phyloP scores from a whole-genome alignment of 2,329 filamentous ascomycete genomes.

The Hypocrella siamensis region DNA sequence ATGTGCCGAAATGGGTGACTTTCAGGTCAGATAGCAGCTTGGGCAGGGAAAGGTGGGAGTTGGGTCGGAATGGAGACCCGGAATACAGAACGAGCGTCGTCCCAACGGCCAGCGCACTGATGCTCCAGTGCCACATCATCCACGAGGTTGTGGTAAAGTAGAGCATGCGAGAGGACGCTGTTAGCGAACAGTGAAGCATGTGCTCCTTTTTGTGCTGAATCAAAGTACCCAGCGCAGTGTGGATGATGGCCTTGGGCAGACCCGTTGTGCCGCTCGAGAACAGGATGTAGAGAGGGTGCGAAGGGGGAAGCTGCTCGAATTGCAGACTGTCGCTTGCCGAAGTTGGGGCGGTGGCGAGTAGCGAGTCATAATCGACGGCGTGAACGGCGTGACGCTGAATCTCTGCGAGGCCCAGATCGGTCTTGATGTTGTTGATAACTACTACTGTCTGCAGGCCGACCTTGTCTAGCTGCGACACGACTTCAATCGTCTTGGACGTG shows the following conservation, averaged over 20 bases:
- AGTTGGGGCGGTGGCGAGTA: slow-evolving; percentile 23
- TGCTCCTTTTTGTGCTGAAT: slow-evolving; percentile 98
- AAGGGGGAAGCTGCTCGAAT: slow-evolving; percentile 68
- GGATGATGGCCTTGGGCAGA: slow-evolving; percentile 83
- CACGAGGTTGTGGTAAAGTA: slow-evolving; percentile 93
- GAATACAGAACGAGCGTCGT: slow-evolving; percentile 80
- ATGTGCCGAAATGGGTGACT: slow-evolving; percentile 91
- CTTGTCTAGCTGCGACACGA: slow-evolving; percentile 45
- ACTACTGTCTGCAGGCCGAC: slow-evolving; percentile 54
- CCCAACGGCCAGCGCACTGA: slow-evolving; percentile 71
- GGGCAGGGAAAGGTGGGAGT: slow-evolving; percentile 69
- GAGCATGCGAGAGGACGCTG: slow-evolving; percentile 57
- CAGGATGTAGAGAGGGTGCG: slow-evolving; percentile 84
- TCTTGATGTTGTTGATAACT: slow-evolving; percentile 52
- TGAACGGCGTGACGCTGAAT: slow-evolving; percentile 22
- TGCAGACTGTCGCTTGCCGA: slow-evolving; percentile 29
- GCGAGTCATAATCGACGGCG: slow-evolving; percentile 27
- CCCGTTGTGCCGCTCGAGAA: slow-evolving; percentile 87
- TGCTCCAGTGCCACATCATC: slow-evolving; percentile 99
- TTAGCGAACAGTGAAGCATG: slow-evolving; percentile 69
- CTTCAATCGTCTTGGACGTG: slow-evolving; percentile 61
- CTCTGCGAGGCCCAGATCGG: slow-evolving; percentile 25
- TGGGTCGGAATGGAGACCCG: slow-evolving; percentile 73
- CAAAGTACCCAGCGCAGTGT: slow-evolving; percentile 77
- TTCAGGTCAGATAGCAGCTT: slow-evolving; percentile 62